Evolutionary conservation across 2,329 filamentous ascomycete genomes (phyloP).

Genomic region (Curvularia sp.): DNA sequence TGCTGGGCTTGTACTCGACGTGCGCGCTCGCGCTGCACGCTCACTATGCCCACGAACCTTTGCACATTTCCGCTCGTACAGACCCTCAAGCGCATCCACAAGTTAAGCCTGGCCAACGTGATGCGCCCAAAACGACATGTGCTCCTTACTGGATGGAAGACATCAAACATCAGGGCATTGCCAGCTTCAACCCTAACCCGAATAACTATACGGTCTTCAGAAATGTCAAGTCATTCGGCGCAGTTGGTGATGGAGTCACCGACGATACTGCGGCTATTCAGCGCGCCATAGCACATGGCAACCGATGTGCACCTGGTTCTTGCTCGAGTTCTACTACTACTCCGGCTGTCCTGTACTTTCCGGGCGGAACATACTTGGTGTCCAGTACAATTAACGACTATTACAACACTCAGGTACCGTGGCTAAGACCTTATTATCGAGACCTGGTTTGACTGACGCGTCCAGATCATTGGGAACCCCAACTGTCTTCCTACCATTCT

Average conservation of each 20-base stretch:
- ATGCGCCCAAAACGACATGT: conserved; percentile 26
- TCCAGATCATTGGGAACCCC: conserved; percentile 64
- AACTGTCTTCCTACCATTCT: conserved; percentile 64
- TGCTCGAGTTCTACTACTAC: conserved; percentile 59
- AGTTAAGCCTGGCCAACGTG: conserved; percentile 23
- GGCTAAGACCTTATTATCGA: background rate
- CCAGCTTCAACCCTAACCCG: conserved; percentile 49
- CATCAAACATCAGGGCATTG: conserved; percentile 53
- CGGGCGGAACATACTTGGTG: conserved; percentile 65
- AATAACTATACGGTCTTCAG: conserved; percentile 53
- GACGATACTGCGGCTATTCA: conserved; percentile 64
- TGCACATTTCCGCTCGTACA: conserved; percentile 19
- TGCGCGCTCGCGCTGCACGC: conserved; percentile 9
- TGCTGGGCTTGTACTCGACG: conserved; percentile 10
- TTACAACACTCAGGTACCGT: conserved; percentile 64
- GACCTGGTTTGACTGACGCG: conserved; percentile 8
- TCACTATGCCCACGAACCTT: conserved; percentile 19
- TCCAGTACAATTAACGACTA: conserved; percentile 66
- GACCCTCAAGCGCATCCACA: conserved; percentile 14
- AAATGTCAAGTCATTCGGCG: conserved; percentile 55
- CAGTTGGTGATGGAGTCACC: conserved; percentile 46
- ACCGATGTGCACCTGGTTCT: conserved; percentile 51
- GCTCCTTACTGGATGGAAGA: conserved; percentile 52
- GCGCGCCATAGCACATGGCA: conserved; percentile 51
- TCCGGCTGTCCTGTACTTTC: conserved; percentile 66